A percentile compares a stretch with the other conserved stretches of the same genome.
Evolutionary conservation across 352 stramenopile species (phyloP).

Genomic region (Aphanomyces euteiches): DNA sequence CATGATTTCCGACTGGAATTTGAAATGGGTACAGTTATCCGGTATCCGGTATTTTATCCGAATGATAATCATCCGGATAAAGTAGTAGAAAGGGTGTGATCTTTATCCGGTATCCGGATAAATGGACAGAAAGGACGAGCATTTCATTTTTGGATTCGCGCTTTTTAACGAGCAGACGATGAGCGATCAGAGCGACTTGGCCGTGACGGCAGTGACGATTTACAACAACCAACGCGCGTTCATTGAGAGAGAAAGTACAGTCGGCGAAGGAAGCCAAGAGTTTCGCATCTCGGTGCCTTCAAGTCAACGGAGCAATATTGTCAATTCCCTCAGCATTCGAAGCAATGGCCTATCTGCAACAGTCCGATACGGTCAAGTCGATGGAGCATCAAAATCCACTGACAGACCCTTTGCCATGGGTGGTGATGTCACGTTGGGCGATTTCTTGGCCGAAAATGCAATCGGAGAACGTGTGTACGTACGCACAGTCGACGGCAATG

Average conservation of each 20-base stretch:
- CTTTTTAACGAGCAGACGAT: too few species aligned
- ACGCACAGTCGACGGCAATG: not conserved
- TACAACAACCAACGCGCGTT: constrained; percentile 19
- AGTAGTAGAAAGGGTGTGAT: too few species aligned
- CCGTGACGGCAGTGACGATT: constrained; percentile 7
- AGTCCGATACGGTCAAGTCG: not conserved
- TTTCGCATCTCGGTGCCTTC: constrained; percentile 11
- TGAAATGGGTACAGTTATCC: too few species aligned
- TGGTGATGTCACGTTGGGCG: constrained; percentile 2
- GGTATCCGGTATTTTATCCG: too few species aligned
- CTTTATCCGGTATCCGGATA: not conserved
- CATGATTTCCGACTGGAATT: not conserved
- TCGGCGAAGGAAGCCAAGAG: not conserved
- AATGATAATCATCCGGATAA: too few species aligned
- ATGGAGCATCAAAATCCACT: not conserved
- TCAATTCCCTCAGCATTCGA: constrained; percentile 12
- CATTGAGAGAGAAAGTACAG: not conserved
- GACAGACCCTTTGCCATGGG: not conserved
- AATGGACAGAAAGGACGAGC: not conserved
- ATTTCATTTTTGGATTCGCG: too few species aligned
- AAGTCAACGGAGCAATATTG: constrained; percentile 1
- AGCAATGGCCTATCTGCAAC: not conserved
- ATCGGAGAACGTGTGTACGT: constrained; percentile 15
- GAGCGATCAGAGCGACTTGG: not conserved
- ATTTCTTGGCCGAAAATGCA: constrained; percentile 16